Base-by-base conservation (phyloP, 1,284 basidiomycete genomes). In the Sanguinoderma infundibulare region DNA sequence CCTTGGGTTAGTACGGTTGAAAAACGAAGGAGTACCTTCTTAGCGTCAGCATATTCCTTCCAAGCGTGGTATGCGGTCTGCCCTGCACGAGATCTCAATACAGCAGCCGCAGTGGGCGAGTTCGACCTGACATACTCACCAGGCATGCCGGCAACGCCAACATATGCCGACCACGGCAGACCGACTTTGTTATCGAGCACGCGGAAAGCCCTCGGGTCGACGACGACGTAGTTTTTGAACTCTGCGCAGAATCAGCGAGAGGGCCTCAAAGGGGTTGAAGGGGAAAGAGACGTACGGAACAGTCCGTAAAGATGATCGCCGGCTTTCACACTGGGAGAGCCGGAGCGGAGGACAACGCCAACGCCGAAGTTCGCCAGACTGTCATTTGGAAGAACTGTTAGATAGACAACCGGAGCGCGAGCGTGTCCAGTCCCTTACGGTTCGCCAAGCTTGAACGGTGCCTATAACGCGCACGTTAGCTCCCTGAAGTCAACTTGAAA, bases 261-360 rank as follows among this genome's bases (percentile, higher is more conserved):
- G n/a, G 20, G 28, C 28, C 14, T n/a, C n/a, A n/a, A n/a, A n/a
- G n/a, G n/a, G n/a, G n/a, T n/a, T n/a, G n/a, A n/a, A n/a, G n/a
- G n/a, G n/a, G n/a, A n/a, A n/a, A n/a, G 17, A 5, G 26, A 44
- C 14, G 46, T 53, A 77, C 75, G 65, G 28, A 71, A 53, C 1
- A 57, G 36, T 1, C 79, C 80, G 59, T 74, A 78, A 8, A 86
- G 57, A 61, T 83, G 78, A 57, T 81, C 78, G 0, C 83, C 83
- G 3, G 65, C 57, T 58, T 79, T 77, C 24, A 79, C 70, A 0
- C 61, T 65, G 0, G 72, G 34, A 40, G 71, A 56, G 55, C 85
- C 82, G 1, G 81, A 82, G 28, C 81, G 77, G 0, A 84, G 15
- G 15, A 84, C 74, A 2, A 78, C 70, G 9, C 76, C 80, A 15